Base-by-base conservation (phyloP, 163 green algal genomes). In the Scenedesmus sp. region DNA sequence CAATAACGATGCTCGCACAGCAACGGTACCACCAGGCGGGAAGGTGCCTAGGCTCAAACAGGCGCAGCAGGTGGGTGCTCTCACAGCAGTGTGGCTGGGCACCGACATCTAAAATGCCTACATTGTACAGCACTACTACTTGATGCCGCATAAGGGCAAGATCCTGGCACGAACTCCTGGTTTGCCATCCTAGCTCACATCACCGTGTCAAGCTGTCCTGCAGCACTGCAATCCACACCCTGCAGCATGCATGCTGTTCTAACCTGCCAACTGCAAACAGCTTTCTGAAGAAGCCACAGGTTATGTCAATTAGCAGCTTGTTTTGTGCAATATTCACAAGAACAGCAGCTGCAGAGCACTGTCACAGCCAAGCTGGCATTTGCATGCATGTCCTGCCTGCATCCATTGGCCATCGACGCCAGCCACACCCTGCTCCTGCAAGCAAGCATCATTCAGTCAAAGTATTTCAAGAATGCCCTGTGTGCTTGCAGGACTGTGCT, bases 401-500 rank as follows among this genome's bases (percentile, higher is more conserved):
- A 20, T 16, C 66, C 16, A 64, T 76, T 76, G 16, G 66, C 66
- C 15, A 34, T 7, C 3, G 1, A 46, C 34, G 34, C 34, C 34
- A 26, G 15, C 15, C 12, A 18, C 66, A 34, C 16, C 16, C 26
- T 16, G 1, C 5, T 26, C 66, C 66, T 76, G 66, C 66, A 26
- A 26, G 2, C 16, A 26, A 76, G 66, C 66, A 34, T 16, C 66
- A 34, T 2, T 76, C 16, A 5, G n/a, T 18, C 2, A 76, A 26
- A 3, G 0, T 76, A 18, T 13, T 76, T 18, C 2, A 76, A 26
- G 0, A 76, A 76, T 4, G 0, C 66, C 70, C 13, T 23, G 20
- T 88, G 83, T 81, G 84, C 70, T 13, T 62, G 84, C 52, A 62
- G 79, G 52, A 60, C 52, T 86, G 79, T 15, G 46, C 52, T 86